Evolutionary conservation across 2,329 filamentous ascomycete genomes (phyloP).

Genomic region (Blastomyces parvus): DNA sequence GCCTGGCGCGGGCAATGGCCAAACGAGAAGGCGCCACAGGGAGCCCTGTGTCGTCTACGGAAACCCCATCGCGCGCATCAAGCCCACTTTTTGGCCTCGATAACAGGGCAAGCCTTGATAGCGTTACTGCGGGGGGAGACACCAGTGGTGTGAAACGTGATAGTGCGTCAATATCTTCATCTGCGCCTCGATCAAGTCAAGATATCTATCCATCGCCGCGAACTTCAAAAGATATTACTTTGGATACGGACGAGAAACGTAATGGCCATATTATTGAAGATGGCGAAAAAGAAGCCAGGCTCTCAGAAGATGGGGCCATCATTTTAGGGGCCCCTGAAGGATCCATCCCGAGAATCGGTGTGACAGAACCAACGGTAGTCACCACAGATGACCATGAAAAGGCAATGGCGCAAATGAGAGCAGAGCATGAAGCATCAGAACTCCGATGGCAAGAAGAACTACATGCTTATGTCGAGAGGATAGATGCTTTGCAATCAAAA

Average conservation of each 20-base stretch:
- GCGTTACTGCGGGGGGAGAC: conserved; percentile 17
- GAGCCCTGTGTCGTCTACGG: conserved; percentile 41
- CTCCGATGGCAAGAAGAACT: conserved; percentile 68
- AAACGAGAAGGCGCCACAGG: conserved; percentile 52
- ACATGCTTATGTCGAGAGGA: conserved; percentile 73
- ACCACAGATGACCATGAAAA: conserved; percentile 31
- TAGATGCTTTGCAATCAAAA: conserved; percentile 86
- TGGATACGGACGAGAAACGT: conserved; percentile 14
- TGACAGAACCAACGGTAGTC: conserved; percentile 12
- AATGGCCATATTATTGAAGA: conserved; percentile 1
- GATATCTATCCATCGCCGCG: conserved; percentile 22
- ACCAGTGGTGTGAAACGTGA: conserved; percentile 14
- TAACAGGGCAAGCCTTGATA: conserved; percentile 31
- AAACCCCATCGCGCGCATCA: conserved; percentile 43
- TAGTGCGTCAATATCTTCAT: conserved; percentile 12
- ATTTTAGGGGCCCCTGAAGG: conserved; percentile 10
- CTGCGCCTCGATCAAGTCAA: conserved; percentile 21
- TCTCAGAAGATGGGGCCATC: not conserved
- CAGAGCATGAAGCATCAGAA: conserved; percentile 44
- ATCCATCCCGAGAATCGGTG: conserved; percentile 15
- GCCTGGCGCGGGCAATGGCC: conserved; percentile 77
- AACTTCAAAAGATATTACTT: conserved; percentile 22
- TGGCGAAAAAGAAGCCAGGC: conserved; percentile 6
- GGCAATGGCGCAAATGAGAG: conserved; percentile 41
- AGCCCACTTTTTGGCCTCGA: conserved; percentile 42